Percentiles rank a stretch among this genome's conserved stretches.
Conservation (phyloP, 2,329 filamentous ascomycete species). For the Periconia macrospinosa region DNA sequence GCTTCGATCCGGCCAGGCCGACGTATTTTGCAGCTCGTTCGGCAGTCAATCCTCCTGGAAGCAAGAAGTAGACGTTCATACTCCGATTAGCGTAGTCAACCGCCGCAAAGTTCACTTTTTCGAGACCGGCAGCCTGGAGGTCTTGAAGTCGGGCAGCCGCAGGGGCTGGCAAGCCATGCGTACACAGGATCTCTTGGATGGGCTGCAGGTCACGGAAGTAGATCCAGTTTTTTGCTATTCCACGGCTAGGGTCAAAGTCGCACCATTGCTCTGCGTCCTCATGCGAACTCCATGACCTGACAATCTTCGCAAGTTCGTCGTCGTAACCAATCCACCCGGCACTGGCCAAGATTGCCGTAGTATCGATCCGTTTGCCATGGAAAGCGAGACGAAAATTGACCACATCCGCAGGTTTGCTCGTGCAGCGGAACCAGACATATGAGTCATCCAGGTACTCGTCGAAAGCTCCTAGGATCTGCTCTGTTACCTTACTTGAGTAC, state of each 20-base stretch:
- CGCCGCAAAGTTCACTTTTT: background rate
- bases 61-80: background rate
- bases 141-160: background rate
- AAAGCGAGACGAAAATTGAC: background rate
- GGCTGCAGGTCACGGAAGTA: background rate
- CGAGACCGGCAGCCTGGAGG: background rate
- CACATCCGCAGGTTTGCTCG: background rate
- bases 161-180: background rate
- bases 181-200: background rate
- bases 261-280: background rate
- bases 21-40: background rate
- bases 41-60: background rate
- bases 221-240: background rate
- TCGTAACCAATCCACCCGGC: background rate
- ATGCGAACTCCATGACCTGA: background rate
- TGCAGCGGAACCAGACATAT: background rate
- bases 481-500: background rate
- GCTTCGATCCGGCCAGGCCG: background rate
- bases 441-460: background rate
- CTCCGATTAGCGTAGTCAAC: background rate
- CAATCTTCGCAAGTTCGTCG: background rate
- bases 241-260: background rate
- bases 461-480: background rate
- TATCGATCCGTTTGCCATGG: background rate
- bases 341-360: background rate